Evolutionary conservation across 78 protist species (phyloP).

Genomic region (Dictyostelium discoideum): DNA sequence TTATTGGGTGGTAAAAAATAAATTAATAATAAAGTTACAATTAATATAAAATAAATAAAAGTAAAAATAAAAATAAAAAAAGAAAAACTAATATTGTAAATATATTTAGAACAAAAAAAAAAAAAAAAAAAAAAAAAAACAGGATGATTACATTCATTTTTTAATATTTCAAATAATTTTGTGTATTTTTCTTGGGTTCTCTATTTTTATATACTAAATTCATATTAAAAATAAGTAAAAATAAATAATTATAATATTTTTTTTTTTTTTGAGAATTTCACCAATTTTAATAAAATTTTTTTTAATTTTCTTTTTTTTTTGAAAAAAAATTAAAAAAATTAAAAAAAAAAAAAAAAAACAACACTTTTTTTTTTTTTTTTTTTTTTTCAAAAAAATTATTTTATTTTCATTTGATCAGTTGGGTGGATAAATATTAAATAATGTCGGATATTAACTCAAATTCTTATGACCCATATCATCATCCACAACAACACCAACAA

Average conservation of each 20-base stretch:
- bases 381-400: background rate
- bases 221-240: too few species aligned
- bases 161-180: background rate
- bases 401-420: background rate
- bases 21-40: background rate
- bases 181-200: too few species aligned
- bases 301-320: background rate
- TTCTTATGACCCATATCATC: constrained; percentile 17
- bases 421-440: background rate
- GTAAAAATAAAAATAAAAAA: background rate
- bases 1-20: constrained; percentile 20
- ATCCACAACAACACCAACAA: background rate
- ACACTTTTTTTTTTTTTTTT: background rate
- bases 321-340: too few species aligned
- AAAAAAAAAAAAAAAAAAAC: background rate
- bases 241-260: background rate
- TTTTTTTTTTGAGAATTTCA: background rate
- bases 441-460: background rate
- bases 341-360: too few species aligned
- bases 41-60: background rate
- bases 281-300: background rate
- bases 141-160: background rate
- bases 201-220: too few species aligned
- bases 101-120: background rate
- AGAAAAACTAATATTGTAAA: background rate